These are phyloP conservation scores for Mycena metata DNA, from an alignment of 768 basidiomycete species.

Conservation along the genomic window DNA sequence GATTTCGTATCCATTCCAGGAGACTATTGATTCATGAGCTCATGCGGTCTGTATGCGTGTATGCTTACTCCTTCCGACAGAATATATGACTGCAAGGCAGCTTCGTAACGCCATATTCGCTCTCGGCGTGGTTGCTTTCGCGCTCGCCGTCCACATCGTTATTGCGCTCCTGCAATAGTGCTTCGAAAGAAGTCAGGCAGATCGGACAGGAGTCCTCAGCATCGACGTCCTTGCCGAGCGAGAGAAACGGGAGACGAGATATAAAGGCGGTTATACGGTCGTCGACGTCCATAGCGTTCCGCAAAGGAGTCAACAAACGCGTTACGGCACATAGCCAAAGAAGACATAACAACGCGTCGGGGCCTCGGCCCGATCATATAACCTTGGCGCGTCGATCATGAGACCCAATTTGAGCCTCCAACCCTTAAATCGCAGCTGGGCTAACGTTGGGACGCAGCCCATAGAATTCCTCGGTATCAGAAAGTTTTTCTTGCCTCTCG, in stretches of 20 bases:
- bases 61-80: constrained; percentile 72
- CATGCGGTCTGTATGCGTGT: constrained; percentile 13
- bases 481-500: no score
- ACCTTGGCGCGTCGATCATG: no score
- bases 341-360: no score
- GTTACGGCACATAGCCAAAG: no score
- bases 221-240: constrained; percentile 60
- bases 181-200: constrained; percentile 68
- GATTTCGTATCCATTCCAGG: constrained; percentile 73
- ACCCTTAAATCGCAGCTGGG: no score
- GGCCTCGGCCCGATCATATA: no score
- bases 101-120: constrained; percentile 67
- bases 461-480: no score
- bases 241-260: constrained; percentile 45
- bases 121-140: no score
- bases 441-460: no score
- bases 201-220: constrained; percentile 74
- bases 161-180: constrained; percentile 57
- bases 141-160: no score
- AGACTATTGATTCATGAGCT: constrained; percentile 55
- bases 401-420: no score
- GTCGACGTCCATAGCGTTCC: constrained; percentile 23
- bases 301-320: background rate
- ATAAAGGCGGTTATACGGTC: constrained; percentile 56
- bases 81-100: constrained; percentile 77